Evolutionary conservation across 305 asterid genomes (phyloP).

Genomic region (Fraxinus floribunda): DNA sequence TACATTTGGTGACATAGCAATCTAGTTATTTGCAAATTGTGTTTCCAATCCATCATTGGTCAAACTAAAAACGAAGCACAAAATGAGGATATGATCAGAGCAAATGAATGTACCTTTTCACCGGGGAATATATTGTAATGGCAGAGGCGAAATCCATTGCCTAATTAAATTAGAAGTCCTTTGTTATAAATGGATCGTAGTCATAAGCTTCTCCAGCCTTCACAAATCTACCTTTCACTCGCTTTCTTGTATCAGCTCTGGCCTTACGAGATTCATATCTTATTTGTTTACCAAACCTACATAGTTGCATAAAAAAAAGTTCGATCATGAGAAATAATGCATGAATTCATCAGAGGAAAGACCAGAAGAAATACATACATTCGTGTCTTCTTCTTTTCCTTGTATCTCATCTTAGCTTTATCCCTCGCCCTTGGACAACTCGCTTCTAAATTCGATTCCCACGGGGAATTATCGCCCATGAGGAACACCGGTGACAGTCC

Average conservation of each 20-base stretch:
- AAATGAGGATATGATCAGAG: background rate
- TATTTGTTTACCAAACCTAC: slow-evolving; percentile 38
- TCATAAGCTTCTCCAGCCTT: slow-evolving; percentile 66
- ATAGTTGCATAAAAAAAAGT: background rate
- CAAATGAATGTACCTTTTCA: background rate
- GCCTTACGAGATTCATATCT: slow-evolving; percentile 86
- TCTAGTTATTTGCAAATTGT: background rate
- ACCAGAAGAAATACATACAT: slow-evolving; percentile 40
- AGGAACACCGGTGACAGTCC: slow-evolving; percentile 55
- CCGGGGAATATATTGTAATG: background rate
- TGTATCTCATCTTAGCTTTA: slow-evolving; percentile 79
- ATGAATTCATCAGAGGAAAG: background rate
- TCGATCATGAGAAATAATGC: background rate
- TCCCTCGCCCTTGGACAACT: slow-evolving; percentile 64
- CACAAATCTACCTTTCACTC: slow-evolving; percentile 87
- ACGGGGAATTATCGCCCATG: slow-evolving; percentile 39
- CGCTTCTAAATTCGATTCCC: slow-evolving; percentile 55
- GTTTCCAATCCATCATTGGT: background rate
- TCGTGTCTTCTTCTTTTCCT: slow-evolving; percentile 75
- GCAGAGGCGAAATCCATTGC: background rate
- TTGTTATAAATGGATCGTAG: slow-evolving; percentile 44
- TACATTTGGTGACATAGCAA: background rate
- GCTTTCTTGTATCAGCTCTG: slow-evolving; percentile 82
- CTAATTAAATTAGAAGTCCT: slow-evolving; percentile 24
- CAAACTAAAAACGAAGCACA: background rate